Conservation (phyloP, 2,329 filamentous ascomycete species). For the Diaporthe citri region DNA sequence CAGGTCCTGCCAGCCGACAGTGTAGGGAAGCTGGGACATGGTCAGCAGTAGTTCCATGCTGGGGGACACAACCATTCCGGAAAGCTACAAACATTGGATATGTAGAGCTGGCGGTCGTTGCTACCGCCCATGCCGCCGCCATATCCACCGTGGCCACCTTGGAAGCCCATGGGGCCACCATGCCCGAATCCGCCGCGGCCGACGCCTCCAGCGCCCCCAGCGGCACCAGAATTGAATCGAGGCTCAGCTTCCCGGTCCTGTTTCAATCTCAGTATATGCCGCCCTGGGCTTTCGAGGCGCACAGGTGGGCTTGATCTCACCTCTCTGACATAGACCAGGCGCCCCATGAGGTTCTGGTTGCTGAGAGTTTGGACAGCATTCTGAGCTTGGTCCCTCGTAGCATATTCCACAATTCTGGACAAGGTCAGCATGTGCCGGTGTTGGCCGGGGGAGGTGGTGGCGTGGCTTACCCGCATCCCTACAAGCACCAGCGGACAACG, state of each 20-base stretch:
- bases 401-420: constrained; percentile 98
- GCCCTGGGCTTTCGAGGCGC: constrained; percentile 9
- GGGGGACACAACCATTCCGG: not conserved
- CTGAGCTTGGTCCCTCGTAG: constrained; percentile 98
- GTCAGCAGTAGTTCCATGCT: constrained; percentile 43
- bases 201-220: constrained; percentile 72
- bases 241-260: constrained; percentile 98
- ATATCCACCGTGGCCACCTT: constrained; percentile 67
- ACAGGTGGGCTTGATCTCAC: constrained; percentile 61
- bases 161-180: constrained; percentile 53
- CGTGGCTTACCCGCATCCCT: constrained; percentile 97
- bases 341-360: constrained; percentile 99
- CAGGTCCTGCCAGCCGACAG: constrained; percentile 97
- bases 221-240: constrained; percentile 86
- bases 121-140: constrained; percentile 70
- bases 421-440: constrained; percentile 48
- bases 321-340: constrained; percentile 98
- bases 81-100: constrained; percentile 82
- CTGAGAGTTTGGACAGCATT: constrained; percentile 96
- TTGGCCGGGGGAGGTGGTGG: constrained; percentile 13
- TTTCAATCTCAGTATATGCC: constrained; percentile 40
- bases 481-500: constrained; percentile 89
- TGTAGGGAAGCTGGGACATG: constrained; percentile 85
- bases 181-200: constrained; percentile 62
- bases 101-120: constrained; percentile 91